Evolutionary conservation across 257 asterid species (phyloP).

Genomic region (Scutellaria barbata): DNA sequence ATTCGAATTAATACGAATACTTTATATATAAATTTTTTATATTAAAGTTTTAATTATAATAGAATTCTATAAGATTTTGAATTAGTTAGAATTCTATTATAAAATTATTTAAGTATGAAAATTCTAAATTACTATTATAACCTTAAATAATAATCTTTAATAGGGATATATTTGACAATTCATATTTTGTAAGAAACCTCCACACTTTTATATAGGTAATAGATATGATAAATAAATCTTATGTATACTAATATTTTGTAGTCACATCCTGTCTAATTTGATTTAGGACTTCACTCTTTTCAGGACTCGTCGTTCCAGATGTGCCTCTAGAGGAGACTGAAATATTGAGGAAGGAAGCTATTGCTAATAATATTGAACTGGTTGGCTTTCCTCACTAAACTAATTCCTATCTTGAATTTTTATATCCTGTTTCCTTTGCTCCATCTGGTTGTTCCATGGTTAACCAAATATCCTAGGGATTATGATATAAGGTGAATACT

Average conservation of each 20-base stretch:
- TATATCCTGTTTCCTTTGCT: slow-evolving; percentile 19
- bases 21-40: too few relatives aligned
- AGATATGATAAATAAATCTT: too few relatives aligned
- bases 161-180: too few relatives aligned
- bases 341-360: slow-evolving; percentile 81
- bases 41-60: too few relatives aligned
- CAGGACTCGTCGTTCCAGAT: slow-evolving; percentile 93
- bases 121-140: too few relatives aligned
- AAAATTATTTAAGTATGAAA: too few relatives aligned
- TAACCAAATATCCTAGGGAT: background rate
- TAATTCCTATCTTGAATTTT: slow-evolving; percentile 21
- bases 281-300: slow-evolving; percentile 27
- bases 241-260: background rate
- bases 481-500: slow-evolving; percentile 1
- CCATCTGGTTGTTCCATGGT: slow-evolving; percentile 10
- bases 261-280: slow-evolving; percentile 16
- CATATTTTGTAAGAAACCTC: too few relatives aligned
- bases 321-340: slow-evolving; percentile 91
- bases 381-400: slow-evolving; percentile 46
- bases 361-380: slow-evolving; percentile 68
- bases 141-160: too few relatives aligned
- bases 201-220: too few relatives aligned
- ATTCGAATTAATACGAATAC: too few relatives aligned
- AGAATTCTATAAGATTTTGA: too few relatives aligned
- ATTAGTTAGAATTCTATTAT: too few relatives aligned